Evolutionary conservation across 129 eudicot species (phyloP).

Genomic region (Cynara cardunculus): DNA sequence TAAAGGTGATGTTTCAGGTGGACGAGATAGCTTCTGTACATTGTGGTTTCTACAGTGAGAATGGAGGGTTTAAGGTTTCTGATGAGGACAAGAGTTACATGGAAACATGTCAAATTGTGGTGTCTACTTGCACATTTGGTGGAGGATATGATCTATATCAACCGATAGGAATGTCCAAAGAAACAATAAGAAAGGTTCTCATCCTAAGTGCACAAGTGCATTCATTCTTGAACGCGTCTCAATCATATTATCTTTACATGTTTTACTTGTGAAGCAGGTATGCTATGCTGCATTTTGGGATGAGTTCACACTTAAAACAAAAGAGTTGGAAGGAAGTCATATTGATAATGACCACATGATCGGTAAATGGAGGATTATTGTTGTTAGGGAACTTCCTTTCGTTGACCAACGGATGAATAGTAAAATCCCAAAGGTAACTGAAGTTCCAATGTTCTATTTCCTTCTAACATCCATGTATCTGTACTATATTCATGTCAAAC

Average conservation of each 20-base stretch:
- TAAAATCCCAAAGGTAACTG: conserved; percentile 86
- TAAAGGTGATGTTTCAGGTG: neutral
- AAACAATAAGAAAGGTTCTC: no score
- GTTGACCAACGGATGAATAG: conserved; percentile 86
- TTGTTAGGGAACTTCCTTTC: conserved; percentile 80
- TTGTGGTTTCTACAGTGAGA: conserved; percentile 90
- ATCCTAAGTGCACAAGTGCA: neutral
- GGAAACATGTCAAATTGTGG: conserved; percentile 75
- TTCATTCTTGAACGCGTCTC: conserved; percentile 39
- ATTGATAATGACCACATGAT: conserved; percentile 49
- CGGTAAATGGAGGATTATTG: conserved; percentile 83
- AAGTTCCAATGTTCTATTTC: neutral
- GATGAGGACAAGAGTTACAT: conserved; percentile 65
- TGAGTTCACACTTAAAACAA: conserved; percentile 73
- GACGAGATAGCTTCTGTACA: conserved; percentile 26
- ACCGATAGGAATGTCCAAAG: conserved; percentile 76
- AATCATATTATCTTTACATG: neutral
- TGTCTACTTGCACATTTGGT: conserved; percentile 97
- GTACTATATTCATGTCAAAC: neutral
- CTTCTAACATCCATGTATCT: neutral
- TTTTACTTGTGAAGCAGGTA: conserved; percentile 41
- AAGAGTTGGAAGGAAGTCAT: conserved; percentile 54
- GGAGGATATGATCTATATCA: conserved; percentile 98
- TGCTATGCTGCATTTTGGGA: conserved; percentile 99
- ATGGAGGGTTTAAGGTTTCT: conserved; percentile 78